These are phyloP conservation scores for Salvia rosmarinus DNA, from an alignment of 257 asterid species.

Conservation along the genomic window DNA sequence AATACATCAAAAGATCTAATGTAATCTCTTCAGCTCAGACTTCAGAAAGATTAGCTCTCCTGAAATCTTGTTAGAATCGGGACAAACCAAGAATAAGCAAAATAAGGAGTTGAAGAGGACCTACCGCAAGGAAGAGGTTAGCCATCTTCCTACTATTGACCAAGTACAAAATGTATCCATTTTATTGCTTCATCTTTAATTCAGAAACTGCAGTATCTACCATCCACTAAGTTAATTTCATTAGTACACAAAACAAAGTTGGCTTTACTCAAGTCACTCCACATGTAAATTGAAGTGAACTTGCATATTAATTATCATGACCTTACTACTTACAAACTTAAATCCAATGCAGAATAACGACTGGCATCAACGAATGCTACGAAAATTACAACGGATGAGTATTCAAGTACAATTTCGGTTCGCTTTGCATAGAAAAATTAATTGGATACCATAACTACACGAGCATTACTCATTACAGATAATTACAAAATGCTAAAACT, in stretches of 20 bases:
- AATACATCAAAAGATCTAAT: not conserved
- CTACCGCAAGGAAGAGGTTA: not conserved
- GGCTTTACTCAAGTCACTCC: not conserved
- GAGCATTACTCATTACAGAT: not conserved
- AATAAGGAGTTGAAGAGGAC: not conserved
- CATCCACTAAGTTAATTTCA: not conserved
- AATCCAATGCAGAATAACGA: not conserved
- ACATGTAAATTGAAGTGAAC: not conserved
- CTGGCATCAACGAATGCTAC: not conserved
- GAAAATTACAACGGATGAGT: not conserved
- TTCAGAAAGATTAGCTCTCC: not conserved
- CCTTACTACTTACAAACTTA: not conserved
- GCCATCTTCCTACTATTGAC: not conserved
- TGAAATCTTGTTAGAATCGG: not conserved
- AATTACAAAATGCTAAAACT: constrained; percentile 2
- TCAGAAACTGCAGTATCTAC: not conserved
- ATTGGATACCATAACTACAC: not conserved
- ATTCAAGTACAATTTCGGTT: not conserved
- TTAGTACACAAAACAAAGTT: not conserved
- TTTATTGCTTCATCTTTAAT: not conserved
- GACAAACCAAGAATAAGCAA: not conserved
- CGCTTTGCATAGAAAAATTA: not conserved
- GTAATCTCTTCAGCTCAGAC: constrained; percentile 1
- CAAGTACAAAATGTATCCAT: not conserved
- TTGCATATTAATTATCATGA: not conserved